Conservation (phyloP, 1,139 yeast species). For the Candida sojae region DNA sequence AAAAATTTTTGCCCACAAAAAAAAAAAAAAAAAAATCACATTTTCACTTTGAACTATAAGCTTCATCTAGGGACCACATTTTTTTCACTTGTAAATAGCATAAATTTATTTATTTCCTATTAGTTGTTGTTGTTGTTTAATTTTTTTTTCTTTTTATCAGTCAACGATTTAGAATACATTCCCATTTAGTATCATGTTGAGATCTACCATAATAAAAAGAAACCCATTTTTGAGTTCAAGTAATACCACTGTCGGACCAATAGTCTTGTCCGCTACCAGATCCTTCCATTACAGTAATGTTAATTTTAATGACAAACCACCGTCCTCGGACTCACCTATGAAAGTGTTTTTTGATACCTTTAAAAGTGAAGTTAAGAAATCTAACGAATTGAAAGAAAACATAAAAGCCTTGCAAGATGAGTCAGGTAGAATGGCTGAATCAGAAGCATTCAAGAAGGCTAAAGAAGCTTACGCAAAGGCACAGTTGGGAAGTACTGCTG, state of each 20-base stretch:
- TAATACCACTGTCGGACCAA: not conserved
- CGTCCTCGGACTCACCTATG: slow-evolving; percentile 65
- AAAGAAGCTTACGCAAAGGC: slow-evolving; percentile 91
- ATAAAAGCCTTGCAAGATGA: slow-evolving; percentile 96
- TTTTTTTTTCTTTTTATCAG: not conserved
- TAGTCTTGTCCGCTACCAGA: slow-evolving; percentile 8
- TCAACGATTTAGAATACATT: not conserved
- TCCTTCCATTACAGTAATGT: slow-evolving; percentile 12
- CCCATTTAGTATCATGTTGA: slow-evolving; percentile 7
- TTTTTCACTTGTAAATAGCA: slow-evolving; percentile 5
- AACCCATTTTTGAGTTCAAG: slow-evolving; percentile 2
- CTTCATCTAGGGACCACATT: too few species aligned
- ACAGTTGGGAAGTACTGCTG: slow-evolving; percentile 75
- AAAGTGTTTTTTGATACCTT: slow-evolving; percentile 94
- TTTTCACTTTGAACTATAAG: too few species aligned
- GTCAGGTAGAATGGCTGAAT: slow-evolving; percentile 91
- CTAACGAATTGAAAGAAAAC: slow-evolving; percentile 85
- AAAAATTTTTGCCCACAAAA: slow-evolving; percentile 3
- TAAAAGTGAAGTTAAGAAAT: slow-evolving; percentile 86
- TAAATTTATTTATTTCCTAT: not conserved
- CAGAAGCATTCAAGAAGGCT: slow-evolving; percentile 91
- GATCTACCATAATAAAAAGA: slow-evolving; percentile 9
- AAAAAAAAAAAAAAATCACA: too few species aligned
- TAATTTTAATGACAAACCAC: slow-evolving; percentile 23
- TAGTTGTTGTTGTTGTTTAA: not conserved